Evolutionary conservation across 139 green algal species (phyloP).

Genomic region (Micromonas commoda): DNA sequence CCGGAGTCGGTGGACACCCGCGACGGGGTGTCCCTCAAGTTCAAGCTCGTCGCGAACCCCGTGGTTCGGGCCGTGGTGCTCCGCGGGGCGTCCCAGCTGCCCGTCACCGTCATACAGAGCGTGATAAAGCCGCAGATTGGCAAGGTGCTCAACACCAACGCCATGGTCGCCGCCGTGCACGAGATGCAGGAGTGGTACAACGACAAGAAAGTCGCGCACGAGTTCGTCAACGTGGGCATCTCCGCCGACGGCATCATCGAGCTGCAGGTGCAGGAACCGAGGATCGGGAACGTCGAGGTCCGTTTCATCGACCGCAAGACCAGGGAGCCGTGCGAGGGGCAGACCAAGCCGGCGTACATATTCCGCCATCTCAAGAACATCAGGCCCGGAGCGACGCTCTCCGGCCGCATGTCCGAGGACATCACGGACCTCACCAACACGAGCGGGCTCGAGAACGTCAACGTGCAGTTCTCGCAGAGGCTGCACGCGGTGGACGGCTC

Average conservation of each 20-base stretch:
- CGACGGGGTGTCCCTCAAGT: conserved; percentile 82
- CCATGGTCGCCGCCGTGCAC: conserved; percentile 49
- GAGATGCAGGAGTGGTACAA: conserved; percentile 74
- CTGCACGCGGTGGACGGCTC: conserved; percentile 45
- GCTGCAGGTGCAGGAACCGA: conserved; percentile 55
- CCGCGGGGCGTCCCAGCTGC: conserved; percentile 69
- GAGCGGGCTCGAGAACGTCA: background rate
- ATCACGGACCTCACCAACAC: background rate
- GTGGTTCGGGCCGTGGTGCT: conserved; percentile 65
- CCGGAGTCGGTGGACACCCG: conserved; percentile 82
- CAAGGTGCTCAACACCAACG: conserved; percentile 33
- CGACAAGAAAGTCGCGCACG: conserved; percentile 68
- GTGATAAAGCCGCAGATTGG: conserved; percentile 73
- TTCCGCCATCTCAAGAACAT: background rate
- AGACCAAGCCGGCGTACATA: conserved; percentile 35
- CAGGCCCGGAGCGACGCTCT: background rate
- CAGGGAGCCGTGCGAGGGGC: conserved; percentile 34
- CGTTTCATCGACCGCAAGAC: conserved; percentile 64
- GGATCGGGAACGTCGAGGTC: conserved; percentile 56
- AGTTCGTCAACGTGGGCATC: conserved; percentile 28
- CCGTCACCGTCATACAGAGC: conserved; percentile 64
- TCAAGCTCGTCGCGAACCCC: conserved; percentile 64
- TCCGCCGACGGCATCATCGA: background rate
- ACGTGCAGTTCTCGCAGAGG: background rate
- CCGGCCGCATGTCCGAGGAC: background rate